Conservation (phyloP, 2,329 filamentous ascomycete genomes). For the Pseudopyricularia javanii region DNA sequence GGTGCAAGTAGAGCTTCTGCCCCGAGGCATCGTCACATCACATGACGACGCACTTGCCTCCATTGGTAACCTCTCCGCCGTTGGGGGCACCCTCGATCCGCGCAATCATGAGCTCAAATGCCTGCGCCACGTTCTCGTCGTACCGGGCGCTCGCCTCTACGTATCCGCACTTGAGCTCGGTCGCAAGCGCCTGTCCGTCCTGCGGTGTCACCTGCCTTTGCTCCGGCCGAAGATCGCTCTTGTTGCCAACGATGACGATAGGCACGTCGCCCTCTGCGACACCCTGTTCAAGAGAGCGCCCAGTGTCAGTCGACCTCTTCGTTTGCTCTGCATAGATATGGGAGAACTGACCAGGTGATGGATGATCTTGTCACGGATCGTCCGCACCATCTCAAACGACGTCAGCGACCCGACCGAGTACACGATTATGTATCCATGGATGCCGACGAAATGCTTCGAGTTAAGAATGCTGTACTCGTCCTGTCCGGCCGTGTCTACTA, state of each 20-base stretch:
- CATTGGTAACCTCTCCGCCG: constrained; percentile 68
- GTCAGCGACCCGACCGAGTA: constrained; percentile 93
- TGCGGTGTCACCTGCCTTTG: constrained; percentile 83
- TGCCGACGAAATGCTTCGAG: constrained; percentile 97
- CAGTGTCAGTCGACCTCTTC: not conserved
- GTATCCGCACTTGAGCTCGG: constrained; percentile 85
- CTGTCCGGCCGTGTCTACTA: constrained; percentile 96
- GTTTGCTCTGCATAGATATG: not conserved
- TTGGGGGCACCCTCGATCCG: constrained; percentile 94
- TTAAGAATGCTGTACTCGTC: constrained; percentile 99
- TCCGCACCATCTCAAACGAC: constrained; percentile 94
- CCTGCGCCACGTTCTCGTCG: constrained; percentile 84
- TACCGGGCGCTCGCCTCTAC: constrained; percentile 90
- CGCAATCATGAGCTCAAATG: constrained; percentile 86
- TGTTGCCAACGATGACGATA: constrained; percentile 92
- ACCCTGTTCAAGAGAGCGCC: constrained; percentile 40
- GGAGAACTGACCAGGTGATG: constrained; percentile 67
- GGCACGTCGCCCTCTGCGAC: constrained; percentile 69
- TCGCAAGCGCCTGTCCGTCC: constrained; percentile 71
- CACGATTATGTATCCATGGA: constrained; percentile 96
- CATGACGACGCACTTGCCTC: constrained; percentile 66
- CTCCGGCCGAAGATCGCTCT: constrained; percentile 84
- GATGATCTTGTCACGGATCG: constrained; percentile 93
- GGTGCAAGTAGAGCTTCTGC: not conserved
- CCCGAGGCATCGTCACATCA: constrained; percentile 27